Conservation (phyloP, 192 early-diverging fungal species). For the Coemansia sp. region DNA sequence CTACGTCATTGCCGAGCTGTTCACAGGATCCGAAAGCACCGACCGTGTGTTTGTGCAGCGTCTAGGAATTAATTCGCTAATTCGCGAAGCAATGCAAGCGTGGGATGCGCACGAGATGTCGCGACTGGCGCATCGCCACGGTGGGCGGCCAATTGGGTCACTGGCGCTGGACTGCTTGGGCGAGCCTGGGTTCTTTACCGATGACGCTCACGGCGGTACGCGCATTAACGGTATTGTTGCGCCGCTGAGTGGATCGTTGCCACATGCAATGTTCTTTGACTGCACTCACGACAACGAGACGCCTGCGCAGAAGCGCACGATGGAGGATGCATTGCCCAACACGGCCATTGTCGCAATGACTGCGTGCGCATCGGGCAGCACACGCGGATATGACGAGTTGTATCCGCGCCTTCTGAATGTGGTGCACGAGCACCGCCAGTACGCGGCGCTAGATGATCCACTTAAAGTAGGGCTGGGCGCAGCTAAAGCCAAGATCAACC, state of each 20-base stretch:
- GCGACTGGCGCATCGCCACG: slow-evolving; percentile 85
- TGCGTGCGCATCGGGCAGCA: slow-evolving; percentile 88
- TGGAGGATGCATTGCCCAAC: slow-evolving; percentile 90
- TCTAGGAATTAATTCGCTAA: slow-evolving; percentile 94
- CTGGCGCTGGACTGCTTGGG: slow-evolving; percentile 73
- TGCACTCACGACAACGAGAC: slow-evolving; percentile 99
- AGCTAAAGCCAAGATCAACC: slow-evolving; percentile 71
- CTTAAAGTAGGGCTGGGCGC: slow-evolving; percentile 59
- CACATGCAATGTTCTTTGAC: slow-evolving; percentile 98
- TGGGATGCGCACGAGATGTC: slow-evolving; percentile 91
- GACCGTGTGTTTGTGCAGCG: slow-evolving; percentile 90
- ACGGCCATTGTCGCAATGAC: slow-evolving; percentile 89
- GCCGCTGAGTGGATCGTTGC: slow-evolving; percentile 72
- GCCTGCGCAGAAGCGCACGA: slow-evolving; percentile 85
- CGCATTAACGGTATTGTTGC: slow-evolving; percentile 58
- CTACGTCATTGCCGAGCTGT: slow-evolving; percentile 97
- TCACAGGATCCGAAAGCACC: slow-evolving; percentile 94
- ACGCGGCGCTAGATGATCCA: slow-evolving; percentile 62
- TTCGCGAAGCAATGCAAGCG: slow-evolving; percentile 98
- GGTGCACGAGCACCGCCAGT: slow-evolving; percentile 81
- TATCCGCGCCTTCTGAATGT: slow-evolving; percentile 87
- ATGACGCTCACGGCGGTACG: slow-evolving; percentile 53
- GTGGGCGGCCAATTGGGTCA: slow-evolving; percentile 87
- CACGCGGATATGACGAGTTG: slow-evolving; percentile 97
- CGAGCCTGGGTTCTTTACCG: slow-evolving; percentile 43